Evolutionary conservation across 2,329 filamentous ascomycete genomes (phyloP), one percentile per base, ranked within the genome.

Genomic region (Apiospora phragmitis): DNA sequence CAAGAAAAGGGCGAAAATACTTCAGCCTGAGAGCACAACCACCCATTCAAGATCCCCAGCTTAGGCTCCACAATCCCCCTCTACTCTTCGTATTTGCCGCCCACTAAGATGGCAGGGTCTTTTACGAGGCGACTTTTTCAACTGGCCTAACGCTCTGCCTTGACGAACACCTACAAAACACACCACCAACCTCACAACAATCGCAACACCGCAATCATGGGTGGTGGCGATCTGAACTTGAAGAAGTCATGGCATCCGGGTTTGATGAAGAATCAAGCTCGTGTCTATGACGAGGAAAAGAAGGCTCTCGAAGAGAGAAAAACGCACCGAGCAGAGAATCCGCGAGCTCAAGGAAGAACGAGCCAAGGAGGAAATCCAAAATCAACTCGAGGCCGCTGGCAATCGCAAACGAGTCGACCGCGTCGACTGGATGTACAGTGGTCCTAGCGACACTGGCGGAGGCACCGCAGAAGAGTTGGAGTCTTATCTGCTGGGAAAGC

Each of bases 341-440:
- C 95, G 97, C 78, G 96, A 99, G 82, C 91, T 97, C 74, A 94
- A 95, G 75, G 95, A 98, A 80, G 97, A 99, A 84, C 91, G 95
- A 65, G 91, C 93, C 66, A 93, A 97, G 75, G 94, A 98, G 81
- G 95, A 98, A 80, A 89, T 98, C 1, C 93, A 98, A 81, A 90
- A 91, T 68, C 88, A 98, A 75, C 94, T 98, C 70, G 96, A 98
- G 82, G 91, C 92, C 2, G 92, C 94, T 0, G 96, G 96, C 47
- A 94, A 95, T 70, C 90, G 89, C 76, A 95, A 94, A 78, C 88
- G 92, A 69, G 84, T 92, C 41, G 92, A 95, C 76, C 91, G 94
- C 45, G 95, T 99, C 35, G 96, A 98, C 77, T 99, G 96, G 94
- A 98, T 99, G 94, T 99, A 99, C 82, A 90, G 92, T 76, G 95